These are phyloP conservation scores for Populus hybrid DNA, from an alignment of 441 rosid genomes.

Conservation along the genomic window DNA sequence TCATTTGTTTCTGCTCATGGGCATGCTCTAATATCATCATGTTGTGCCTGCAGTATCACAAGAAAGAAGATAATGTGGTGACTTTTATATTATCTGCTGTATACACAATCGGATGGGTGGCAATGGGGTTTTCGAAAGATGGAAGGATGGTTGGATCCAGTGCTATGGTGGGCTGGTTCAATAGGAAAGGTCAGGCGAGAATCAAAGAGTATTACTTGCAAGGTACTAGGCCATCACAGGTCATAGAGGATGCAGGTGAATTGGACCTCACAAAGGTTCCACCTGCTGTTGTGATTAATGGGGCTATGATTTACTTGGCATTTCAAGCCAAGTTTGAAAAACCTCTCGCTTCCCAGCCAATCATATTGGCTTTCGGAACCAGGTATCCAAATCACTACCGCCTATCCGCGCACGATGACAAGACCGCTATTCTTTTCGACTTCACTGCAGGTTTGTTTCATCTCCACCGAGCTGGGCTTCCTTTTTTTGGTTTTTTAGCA, in stretches of 20 bases:
- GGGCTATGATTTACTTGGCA: constrained; percentile 73
- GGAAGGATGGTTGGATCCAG: constrained; percentile 93
- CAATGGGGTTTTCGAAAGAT: constrained; percentile 81
- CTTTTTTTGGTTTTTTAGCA: not conserved
- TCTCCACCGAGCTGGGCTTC: not conserved
- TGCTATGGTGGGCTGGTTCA: constrained; percentile 90
- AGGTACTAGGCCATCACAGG: constrained; percentile 56
- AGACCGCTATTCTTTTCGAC: constrained; percentile 64
- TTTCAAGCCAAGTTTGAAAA: constrained; percentile 65
- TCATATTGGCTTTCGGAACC: constrained; percentile 69
- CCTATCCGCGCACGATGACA: constrained; percentile 66
- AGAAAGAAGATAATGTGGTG: constrained; percentile 59
- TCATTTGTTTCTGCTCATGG: no score
- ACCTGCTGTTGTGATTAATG: constrained; percentile 70
- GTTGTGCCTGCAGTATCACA: constrained; percentile 48
- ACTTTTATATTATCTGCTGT: constrained; percentile 68
- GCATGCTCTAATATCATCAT: not conserved
- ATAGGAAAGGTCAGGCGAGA: constrained; percentile 69
- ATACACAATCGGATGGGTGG: constrained; percentile 92
- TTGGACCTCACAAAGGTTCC: constrained; percentile 69
- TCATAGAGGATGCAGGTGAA: constrained; percentile 71
- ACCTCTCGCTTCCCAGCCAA: constrained; percentile 51
- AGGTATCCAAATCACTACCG: constrained; percentile 50
- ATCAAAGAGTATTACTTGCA: constrained; percentile 75
- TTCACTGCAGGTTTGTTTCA: constrained; percentile 56